Base-by-base conservation (phyloP, 2,329 filamentous ascomycete species). In the Fusarium proliferatum region DNA sequence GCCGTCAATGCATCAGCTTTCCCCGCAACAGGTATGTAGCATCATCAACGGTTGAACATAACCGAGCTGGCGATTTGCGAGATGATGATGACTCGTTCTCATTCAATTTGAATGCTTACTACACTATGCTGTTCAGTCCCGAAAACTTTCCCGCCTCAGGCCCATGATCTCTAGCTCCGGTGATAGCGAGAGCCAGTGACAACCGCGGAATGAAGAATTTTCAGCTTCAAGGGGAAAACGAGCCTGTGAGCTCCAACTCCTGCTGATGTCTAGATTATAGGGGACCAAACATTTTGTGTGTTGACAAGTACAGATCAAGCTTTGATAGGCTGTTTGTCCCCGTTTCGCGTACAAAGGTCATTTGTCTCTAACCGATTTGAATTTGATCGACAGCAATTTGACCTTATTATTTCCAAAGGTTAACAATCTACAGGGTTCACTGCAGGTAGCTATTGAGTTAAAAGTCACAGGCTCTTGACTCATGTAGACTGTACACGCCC, bases 151-250 rank as follows among this genome's bases (percentile, higher is more conserved):
- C 55, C 46, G 64, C 36, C 43, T 36, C 52, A 34, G 43, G 38
- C 42, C 36, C 60, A 58, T 42, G 30, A 17, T 42, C 36, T 43
- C 36, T 75, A 68, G 65, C 67, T 69, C 53, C 69, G 63, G 69
- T 43, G 61, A 75, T 53, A 61, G 67, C 63, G 60, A 73, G 39
- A 59, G 42, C 39, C 67, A 66, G 72, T 55, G 55, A 49, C 49
- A 55, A 48, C 38, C 7, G 43, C 28, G 39, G 42, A 52, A 43
- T 56, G 48, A 46, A 53, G 43, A 61, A 46, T 34, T 61, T 59
- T 64, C 75, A 73, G 71, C 75, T 64, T 71, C 71, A 57, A 72
- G 60, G 64, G 58, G 64, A 63, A 64, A 46, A 33, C 61, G 61
- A 64, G 53, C 60, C 67, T 59, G 48, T 67, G 67, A 69, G 65